A percentile compares a stretch with the other conserved stretches of the same genome.
Evolutionary conservation across 352 stramenopile species (phyloP).

Genomic region (Pythium apleroticum): DNA sequence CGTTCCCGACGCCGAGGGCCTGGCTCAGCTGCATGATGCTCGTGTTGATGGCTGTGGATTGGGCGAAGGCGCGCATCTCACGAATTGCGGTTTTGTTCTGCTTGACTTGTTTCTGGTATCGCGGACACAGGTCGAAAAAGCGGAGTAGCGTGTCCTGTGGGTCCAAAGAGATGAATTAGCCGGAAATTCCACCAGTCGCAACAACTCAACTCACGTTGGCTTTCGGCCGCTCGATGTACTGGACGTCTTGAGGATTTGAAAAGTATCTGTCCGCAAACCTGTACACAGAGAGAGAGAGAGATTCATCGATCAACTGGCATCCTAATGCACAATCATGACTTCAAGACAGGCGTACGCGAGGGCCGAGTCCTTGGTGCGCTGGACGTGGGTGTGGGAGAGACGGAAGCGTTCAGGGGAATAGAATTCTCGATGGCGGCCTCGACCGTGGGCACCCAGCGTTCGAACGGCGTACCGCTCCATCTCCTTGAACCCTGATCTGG

Average conservation of each 20-base stretch:
- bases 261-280: slow-evolving; percentile 69
- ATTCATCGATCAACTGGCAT: not conserved
- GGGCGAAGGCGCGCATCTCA: slow-evolving; percentile 42
- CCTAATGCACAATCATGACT: not conserved
- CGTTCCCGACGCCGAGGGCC: slow-evolving; percentile 36
- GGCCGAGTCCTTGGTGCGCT: slow-evolving; percentile 58
- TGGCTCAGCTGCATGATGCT: slow-evolving; percentile 31
- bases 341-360: slow-evolving; percentile 39
- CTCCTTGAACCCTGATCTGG: slow-evolving; percentile 35
- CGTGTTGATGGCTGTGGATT: slow-evolving; percentile 34
- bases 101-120: slow-evolving; percentile 57
- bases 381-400: slow-evolving; percentile 60
- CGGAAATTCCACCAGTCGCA: not conserved
- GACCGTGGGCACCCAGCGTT: slow-evolving; percentile 24
- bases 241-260: slow-evolving; percentile 45
- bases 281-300: not conserved
- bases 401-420: slow-evolving; percentile 41
- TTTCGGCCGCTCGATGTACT: slow-evolving; percentile 50
- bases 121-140: slow-evolving; percentile 69
- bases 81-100: slow-evolving; percentile 44
- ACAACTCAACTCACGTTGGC: slow-evolving; percentile 31
- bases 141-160: slow-evolving; percentile 52
- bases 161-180: not conserved
- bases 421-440: slow-evolving; percentile 13
- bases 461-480: slow-evolving; percentile 43